Conservation (phyloP, 1,139 yeast genomes). For the Scheffersomyces insectosa region DNA sequence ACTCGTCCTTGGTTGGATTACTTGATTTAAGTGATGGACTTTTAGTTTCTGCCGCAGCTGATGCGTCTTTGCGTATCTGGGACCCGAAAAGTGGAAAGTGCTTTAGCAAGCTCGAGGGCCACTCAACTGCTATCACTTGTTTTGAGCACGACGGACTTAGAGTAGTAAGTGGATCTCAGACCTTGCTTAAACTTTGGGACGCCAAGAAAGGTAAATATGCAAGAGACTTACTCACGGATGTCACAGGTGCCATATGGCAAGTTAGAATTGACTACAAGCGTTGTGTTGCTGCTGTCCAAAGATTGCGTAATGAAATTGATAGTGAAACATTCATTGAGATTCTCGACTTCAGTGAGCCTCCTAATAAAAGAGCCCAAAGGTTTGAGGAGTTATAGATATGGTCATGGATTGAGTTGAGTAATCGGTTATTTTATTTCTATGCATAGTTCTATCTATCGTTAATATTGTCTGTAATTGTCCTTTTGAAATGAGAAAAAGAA, state of each 20-base stretch:
- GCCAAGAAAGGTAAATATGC: constrained; percentile 74
- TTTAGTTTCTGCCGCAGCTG: constrained; percentile 96
- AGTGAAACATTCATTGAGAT: constrained; percentile 74
- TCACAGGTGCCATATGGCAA: constrained; percentile 90
- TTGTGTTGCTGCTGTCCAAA: constrained; percentile 92
- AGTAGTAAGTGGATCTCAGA: constrained; percentile 87
- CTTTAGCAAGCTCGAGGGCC: constrained; percentile 75
- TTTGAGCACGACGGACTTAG: constrained; percentile 86
- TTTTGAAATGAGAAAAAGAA: no score
- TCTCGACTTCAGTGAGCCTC: constrained; percentile 69
- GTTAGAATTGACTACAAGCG: constrained; percentile 82
- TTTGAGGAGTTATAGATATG: not conserved
- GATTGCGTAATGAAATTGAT: constrained; percentile 44
- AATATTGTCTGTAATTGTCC: no score
- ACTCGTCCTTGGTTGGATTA: constrained; percentile 85
- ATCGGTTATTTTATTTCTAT: no score
- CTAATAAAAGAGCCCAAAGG: constrained; percentile 6
- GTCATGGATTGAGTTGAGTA: no score
- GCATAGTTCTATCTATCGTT: no score
- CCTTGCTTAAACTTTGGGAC: constrained; percentile 81
- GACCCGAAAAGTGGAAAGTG: constrained; percentile 77
- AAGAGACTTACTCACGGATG: constrained; percentile 72
- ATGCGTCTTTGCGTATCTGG: constrained; percentile 89
- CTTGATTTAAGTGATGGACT: constrained; percentile 75
- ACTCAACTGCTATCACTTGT: constrained; percentile 87